Base-by-base conservation (phyloP, 768 basidiomycete genomes). In the Mycena filopes region DNA sequence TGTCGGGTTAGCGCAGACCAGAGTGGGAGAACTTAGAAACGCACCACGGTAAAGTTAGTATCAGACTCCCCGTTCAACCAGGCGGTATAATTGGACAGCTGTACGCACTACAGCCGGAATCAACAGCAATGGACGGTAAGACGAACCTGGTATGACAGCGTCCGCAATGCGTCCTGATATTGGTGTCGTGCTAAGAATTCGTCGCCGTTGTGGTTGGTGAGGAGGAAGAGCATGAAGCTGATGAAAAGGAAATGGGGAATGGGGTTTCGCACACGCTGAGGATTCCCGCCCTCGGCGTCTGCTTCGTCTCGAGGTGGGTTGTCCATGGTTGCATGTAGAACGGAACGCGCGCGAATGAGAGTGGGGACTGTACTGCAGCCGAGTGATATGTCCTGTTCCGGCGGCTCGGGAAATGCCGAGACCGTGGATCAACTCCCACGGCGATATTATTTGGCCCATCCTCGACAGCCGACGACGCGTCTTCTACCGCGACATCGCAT, bases 231-330 rank as follows among this genome's bases (percentile, higher is more conserved):
- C 73, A 93, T 82, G 64, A 94, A 86, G 68, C 83, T 84, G 56
- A 94, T 81, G 79, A 95, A 87, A 38, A 94, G 81, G 69, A 95
- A 86, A 8, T 90, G 88, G 1, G 92, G 86, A 42, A 94, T 78
- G 2, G 91, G 89, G 75, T 85, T 86, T 28, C 90, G 84, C 57
- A 76, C 83, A 23, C 80, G 83, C 31, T 78, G 77, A 16, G 75
- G 63, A 31, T 70, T 69, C 50, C 63, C 69, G 55, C 66, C 66
- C 55, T 78, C 76, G 61, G 76, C 49, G 31, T 78, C 81, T 28
- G 77, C 73, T 63, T 85, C 84, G 66, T 79, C 79, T 67, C 25
- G 60, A 55, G 66, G 58, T 74, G 76, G 62, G 50, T 66, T 18
- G 63, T 56, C 66, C 66, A 67, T 67, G 43, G 49, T n/a, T 25